Percentiles rank a stretch among this genome's conserved stretches.
These are phyloP conservation scores for Aspergillus saccharolyticus DNA, from an alignment of 495 filamentous ascomycete species.

Conservation along the genomic window DNA sequence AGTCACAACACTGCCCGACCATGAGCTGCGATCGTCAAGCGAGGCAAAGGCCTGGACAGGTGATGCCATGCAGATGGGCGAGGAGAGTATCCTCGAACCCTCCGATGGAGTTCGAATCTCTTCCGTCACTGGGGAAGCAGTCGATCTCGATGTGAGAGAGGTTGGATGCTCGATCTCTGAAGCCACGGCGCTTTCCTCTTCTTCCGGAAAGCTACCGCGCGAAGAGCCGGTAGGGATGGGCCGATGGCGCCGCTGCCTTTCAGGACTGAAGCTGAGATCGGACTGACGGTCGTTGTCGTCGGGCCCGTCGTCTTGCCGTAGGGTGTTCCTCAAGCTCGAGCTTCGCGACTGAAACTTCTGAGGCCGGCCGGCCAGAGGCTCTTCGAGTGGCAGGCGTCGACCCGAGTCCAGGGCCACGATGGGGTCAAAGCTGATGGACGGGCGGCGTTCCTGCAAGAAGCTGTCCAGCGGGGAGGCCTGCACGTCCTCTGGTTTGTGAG, in stretches of 20 bases:
- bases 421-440: constrained; percentile 43
- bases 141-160: constrained; percentile 58
- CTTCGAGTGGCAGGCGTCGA: constrained; percentile 31
- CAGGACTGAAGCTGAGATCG: constrained; percentile 22
- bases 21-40: constrained; percentile 45
- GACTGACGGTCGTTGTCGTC: constrained; percentile 11
- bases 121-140: constrained; percentile 47
- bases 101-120: constrained; percentile 52
- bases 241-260: constrained; percentile 21
- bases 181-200: constrained; percentile 18
- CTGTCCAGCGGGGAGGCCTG: constrained; percentile 38
- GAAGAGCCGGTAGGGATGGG: constrained; percentile 27
- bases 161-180: constrained; percentile 42
- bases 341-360: constrained; percentile 35
- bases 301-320: constrained; percentile 33
- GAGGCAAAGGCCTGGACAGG: constrained; percentile 40
- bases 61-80: constrained; percentile 47
- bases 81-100: constrained; percentile 43
- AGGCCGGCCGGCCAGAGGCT: constrained; percentile 32
- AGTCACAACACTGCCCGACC: constrained; percentile 38
- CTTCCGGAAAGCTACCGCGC: constrained; percentile 18
- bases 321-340: constrained; percentile 37
- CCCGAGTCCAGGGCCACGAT: constrained; percentile 37
- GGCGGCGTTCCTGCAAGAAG: constrained; percentile 36
- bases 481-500: constrained; percentile 41